Evolutionary conservation across 306 rosid species (phyloP).

Genomic region (Alnus glutinosa): DNA sequence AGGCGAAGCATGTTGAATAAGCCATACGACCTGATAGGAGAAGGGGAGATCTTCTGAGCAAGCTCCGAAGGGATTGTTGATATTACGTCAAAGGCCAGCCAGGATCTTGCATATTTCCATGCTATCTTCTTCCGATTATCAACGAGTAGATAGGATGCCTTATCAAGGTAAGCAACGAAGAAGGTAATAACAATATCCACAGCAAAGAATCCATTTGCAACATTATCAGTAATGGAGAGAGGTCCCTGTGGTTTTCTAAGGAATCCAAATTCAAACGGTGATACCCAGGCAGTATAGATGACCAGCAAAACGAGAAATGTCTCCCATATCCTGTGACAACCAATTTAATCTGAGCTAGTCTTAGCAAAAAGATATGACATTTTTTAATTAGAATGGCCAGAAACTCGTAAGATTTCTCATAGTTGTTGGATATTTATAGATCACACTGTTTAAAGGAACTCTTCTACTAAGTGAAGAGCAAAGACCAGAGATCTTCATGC

Average conservation of each 20-base stretch:
- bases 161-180: constrained; percentile 85
- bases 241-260: constrained; percentile 62
- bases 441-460: neutral
- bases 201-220: constrained; percentile 78
- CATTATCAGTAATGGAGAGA: constrained; percentile 64
- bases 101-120: constrained; percentile 59
- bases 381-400: neutral
- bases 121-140: constrained; percentile 68
- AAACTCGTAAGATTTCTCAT: neutral
- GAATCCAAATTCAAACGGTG: constrained; percentile 95
- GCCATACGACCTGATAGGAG: constrained; percentile 64
- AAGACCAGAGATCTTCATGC: neutral
- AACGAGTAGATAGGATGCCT: constrained; percentile 60
- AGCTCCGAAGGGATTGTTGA: constrained; percentile 84
- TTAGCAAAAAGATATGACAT: neutral
- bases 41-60: constrained; percentile 48
- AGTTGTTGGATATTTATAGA: neutral
- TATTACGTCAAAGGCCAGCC: constrained; percentile 76
- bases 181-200: constrained; percentile 80
- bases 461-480: neutral
- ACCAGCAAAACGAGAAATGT: constrained; percentile 71
- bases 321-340: constrained; percentile 68
- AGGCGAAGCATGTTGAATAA: constrained; percentile 89
- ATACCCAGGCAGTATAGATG: constrained; percentile 90
- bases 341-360: constrained; percentile 17